Base-by-base conservation (phyloP, 2,329 filamentous ascomycete genomes). In the Curvularia verruculosa region DNA sequence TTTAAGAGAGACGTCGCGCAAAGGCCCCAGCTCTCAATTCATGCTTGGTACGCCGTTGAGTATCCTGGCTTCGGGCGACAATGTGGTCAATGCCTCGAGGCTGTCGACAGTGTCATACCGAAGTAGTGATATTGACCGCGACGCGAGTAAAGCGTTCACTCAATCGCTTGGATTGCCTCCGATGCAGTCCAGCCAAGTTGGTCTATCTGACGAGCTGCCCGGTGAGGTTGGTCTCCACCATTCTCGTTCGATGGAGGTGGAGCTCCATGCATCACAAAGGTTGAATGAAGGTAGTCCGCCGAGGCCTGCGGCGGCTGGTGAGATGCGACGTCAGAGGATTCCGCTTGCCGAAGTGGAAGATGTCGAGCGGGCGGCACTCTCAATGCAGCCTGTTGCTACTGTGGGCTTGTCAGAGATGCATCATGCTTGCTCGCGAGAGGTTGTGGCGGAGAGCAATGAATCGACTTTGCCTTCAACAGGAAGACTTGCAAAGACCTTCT, bases 1-100 rank as follows among this genome's bases (percentile, higher is more conserved):
- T 44, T 65, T 82, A 29, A 82, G 81, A 53, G 80, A 82, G 60
- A 80, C 82, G 56, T 80, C 79, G 18, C 73, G 79, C 44, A 79
- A 82, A 49, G 79, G 64, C 41, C 65, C 67, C 4, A 70, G 54
- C 44, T 69, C 71, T 51, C 67, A 65, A 18, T 71, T 71, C 45
- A 67, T 67, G 3, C 56, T 60, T 37, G 63, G 60, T 26, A 48
- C 49, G 15, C 61, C 55, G n/a, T 61, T 51, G 34, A 64, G 63
- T 44, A 52, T 67, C 15, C 59, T 66, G 23, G 50, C 52, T 12
- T 68, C 65, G 26, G 61, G 59, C 13, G 72, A 75, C 31, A 68
- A 71, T 43, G 54, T 53, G 28, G 34, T 53, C 34, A 46, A 64
- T 34, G 61, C 63, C 44, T 60, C 65, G 28, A 61, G 62, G 47